A percentile compares a stretch with the other conserved stretches of the same genome.
Evolutionary conservation across 768 basidiomycete species (phyloP).

Genomic region (Xanthoconium stramineum): DNA sequence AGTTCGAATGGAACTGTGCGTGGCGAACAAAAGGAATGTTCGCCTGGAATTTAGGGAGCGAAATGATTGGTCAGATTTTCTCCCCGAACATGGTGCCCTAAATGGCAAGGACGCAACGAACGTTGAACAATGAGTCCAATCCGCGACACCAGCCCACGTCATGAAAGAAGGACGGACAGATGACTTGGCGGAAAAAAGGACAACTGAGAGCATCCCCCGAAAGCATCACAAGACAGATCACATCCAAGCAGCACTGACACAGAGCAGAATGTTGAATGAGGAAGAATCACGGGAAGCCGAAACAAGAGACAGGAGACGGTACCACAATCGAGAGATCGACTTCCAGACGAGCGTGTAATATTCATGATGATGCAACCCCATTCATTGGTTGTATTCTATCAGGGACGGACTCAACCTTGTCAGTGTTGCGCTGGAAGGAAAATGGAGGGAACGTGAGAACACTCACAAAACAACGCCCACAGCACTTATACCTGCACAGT

Average conservation of each 20-base stretch:
- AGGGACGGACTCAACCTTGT: constrained; percentile 3
- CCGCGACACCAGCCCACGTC: not conserved
- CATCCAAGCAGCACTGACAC: constrained; percentile 4
- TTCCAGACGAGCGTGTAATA: not conserved
- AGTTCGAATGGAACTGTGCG: constrained; percentile 2
- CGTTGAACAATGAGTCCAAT: not conserved
- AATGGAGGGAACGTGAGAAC: constrained; percentile 20
- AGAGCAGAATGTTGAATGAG: constrained; percentile 4
- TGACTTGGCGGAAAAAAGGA: not conserved
- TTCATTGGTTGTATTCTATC: constrained; percentile 14
- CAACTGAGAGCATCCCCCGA: not conserved
- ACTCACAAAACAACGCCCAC: not conserved
- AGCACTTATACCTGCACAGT: constrained; percentile 14
- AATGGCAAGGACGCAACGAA: constrained; percentile 10
- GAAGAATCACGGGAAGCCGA: not conserved
- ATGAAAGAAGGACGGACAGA: constrained; percentile 3
- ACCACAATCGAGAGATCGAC: constrained; percentile 12
- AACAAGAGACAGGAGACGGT: constrained; percentile 1
- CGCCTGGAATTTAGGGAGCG: constrained; percentile 1
- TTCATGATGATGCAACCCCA: constrained; percentile 7
- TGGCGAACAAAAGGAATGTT: not conserved
- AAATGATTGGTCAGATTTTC: not conserved
- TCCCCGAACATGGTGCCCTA: not conserved
- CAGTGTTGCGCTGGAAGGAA: constrained; percentile 8
- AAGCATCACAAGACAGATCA: constrained; percentile 2